phyloP scores from a whole-genome alignment of 352 stramenopile genomes.

The Phytophthora brassicae region DNA sequence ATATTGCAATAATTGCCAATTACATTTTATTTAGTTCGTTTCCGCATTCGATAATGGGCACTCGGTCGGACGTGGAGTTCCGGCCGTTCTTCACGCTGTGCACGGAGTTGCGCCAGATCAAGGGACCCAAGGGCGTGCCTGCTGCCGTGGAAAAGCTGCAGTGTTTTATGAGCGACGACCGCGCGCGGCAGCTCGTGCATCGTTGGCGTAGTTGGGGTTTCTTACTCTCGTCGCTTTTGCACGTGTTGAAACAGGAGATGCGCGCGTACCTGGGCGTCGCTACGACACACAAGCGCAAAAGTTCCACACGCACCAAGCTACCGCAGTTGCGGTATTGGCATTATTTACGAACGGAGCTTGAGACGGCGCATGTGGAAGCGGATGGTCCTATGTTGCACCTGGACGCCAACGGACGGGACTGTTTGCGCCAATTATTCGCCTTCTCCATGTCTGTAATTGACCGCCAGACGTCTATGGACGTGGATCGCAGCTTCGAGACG shows the following conservation, averaged over 20 bases:
- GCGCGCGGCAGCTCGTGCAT: slow-evolving; percentile 54
- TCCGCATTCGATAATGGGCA: too few relatives aligned
- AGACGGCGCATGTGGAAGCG: slow-evolving; percentile 47
- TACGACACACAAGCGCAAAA: slow-evolving; percentile 30
- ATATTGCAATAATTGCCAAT: too few relatives aligned
- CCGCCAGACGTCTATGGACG: slow-evolving; percentile 25
- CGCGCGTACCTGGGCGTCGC: slow-evolving; percentile 37
- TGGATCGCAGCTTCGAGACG: slow-evolving; percentile 33
- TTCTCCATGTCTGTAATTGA: slow-evolving; percentile 59
- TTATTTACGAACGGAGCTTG: slow-evolving; percentile 65
- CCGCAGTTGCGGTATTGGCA: slow-evolving; percentile 56
- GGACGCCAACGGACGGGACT: slow-evolving; percentile 71
- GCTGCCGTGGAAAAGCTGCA: slow-evolving; percentile 41
- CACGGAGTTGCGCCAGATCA: slow-evolving; percentile 47
- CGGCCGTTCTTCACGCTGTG: slow-evolving; percentile 44
- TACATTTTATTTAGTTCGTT: too few relatives aligned
- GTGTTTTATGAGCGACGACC: slow-evolving; percentile 54
- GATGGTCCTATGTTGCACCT: slow-evolving; percentile 63
- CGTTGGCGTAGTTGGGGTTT: slow-evolving; percentile 75
- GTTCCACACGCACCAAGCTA: slow-evolving; percentile 31
- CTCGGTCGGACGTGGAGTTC: slow-evolving; percentile 35
- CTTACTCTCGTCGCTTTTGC: slow-evolving; percentile 51
- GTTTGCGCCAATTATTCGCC: slow-evolving; percentile 51
- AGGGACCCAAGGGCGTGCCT: slow-evolving; percentile 36
- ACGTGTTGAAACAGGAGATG: slow-evolving; percentile 51